Evolutionary conservation across 148 eudicot species (phyloP).

Genomic region (Simmondsia chinensis): DNA sequence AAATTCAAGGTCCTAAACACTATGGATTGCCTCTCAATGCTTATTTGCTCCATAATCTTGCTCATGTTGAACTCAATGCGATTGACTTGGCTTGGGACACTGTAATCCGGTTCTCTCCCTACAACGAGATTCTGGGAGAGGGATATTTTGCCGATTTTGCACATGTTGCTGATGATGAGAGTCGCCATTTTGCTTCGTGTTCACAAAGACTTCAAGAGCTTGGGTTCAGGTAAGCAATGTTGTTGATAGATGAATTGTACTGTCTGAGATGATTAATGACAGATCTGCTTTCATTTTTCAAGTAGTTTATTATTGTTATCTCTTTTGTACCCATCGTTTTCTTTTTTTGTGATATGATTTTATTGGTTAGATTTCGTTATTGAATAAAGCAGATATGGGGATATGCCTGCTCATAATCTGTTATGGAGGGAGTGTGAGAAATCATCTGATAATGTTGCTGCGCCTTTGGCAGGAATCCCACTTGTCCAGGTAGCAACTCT

Average conservation of each 20-base stretch:
- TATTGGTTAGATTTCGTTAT: not conserved
- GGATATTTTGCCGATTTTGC: slow-evolving; percentile 87
- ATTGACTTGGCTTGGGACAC: slow-evolving; percentile 97
- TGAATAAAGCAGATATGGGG: slow-evolving; percentile 56
- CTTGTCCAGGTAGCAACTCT: slow-evolving; percentile 94
- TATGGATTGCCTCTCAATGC: slow-evolving; percentile 91
- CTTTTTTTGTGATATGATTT: not conserved
- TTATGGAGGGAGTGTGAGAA: slow-evolving; percentile 96
- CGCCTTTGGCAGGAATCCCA: slow-evolving; percentile 84
- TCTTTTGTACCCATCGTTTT: no score
- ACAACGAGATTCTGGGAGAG: slow-evolving; percentile 56
- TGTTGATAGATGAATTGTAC: not conserved
- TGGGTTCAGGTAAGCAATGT: slow-evolving; percentile 55
- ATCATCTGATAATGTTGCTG: slow-evolving; percentile 73
- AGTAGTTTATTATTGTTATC: no score
- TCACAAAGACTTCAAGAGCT: slow-evolving; percentile 82
- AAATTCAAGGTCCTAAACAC: slow-evolving; percentile 68
- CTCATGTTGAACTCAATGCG: slow-evolving; percentile 97
- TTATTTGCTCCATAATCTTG: slow-evolving; percentile 90
- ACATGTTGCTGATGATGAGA: slow-evolving; percentile 97
- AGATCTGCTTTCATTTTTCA: no score
- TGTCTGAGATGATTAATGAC: no score
- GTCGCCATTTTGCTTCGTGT: slow-evolving; percentile 98
- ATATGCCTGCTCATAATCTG: slow-evolving; percentile 91
- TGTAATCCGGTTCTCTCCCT: slow-evolving; percentile 87